phyloP scores from a whole-genome alignment of 73 alveolate genomes.

The Paramecium octaurelia region DNA sequence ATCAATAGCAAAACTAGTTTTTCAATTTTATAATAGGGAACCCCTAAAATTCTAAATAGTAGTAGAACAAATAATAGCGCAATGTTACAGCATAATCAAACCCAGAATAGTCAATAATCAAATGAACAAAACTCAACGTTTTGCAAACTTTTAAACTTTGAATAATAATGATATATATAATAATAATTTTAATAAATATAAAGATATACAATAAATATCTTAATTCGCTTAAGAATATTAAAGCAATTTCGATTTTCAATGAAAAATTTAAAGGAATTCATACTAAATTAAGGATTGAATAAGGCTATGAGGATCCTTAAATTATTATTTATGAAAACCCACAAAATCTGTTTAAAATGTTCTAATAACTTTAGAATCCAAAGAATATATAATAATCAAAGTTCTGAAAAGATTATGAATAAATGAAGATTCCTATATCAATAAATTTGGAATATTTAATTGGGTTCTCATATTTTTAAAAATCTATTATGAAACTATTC shows the following conservation, averaged over 20 bases:
- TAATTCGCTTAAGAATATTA: background rate
- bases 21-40: conserved; percentile 1
- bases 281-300: too few species aligned
- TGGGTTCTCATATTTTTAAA: background rate
- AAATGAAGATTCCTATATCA: background rate
- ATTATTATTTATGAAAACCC: too few species aligned
- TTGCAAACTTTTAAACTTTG: conserved; percentile 36
- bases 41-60: conserved; percentile 4
- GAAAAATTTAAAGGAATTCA: background rate
- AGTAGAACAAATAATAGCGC: conserved; percentile 19
- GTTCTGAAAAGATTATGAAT: background rate
- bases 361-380: background rate
- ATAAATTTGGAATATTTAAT: background rate
- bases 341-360: background rate
- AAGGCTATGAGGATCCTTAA: too few species aligned
- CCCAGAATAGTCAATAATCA: background rate
- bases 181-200: background rate
- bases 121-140: conserved; percentile 9
- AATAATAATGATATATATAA: background rate
- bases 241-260: background rate
- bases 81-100: background rate
- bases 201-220: too few species aligned
- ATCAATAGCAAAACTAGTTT: conserved; percentile 24
- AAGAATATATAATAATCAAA: background rate
- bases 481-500: background rate